Percentiles rank a stretch among this genome's conserved stretches.
Conservation (phyloP, 75 land plant species). For the Pinus tabuliformis region DNA sequence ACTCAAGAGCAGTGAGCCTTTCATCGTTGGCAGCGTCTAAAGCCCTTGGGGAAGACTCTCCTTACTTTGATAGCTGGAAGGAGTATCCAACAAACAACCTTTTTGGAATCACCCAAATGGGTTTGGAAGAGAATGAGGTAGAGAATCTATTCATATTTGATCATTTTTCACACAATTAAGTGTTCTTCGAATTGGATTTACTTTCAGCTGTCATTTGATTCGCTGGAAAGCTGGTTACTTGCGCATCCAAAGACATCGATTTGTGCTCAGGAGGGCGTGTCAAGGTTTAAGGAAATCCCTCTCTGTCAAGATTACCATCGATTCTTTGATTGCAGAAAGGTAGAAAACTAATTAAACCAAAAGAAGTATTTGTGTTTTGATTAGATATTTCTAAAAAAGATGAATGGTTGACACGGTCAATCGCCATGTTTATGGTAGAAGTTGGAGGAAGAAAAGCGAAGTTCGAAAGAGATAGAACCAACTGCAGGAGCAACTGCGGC, state of each 20-base stretch:
- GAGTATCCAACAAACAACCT: slow-evolving; percentile 30
- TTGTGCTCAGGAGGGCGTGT: slow-evolving; percentile 18
- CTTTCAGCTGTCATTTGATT: slow-evolving; percentile 43
- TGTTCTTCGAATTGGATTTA: not conserved
- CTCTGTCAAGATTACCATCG: slow-evolving; percentile 70
- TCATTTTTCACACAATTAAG: no score
- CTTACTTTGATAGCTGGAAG: slow-evolving; percentile 41
- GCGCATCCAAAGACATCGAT: slow-evolving; percentile 30
- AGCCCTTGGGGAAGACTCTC: slow-evolving; percentile 41
- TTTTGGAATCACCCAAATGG: slow-evolving; percentile 54
- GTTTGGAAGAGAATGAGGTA: not conserved
- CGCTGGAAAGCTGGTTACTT: slow-evolving; percentile 49
- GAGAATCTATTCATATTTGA: no score
- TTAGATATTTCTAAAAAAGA: no score
- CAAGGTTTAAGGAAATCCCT: slow-evolving; percentile 33
- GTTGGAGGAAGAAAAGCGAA: no score
- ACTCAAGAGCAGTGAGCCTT: not conserved
- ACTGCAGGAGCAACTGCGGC: no score
- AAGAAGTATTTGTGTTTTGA: no score
- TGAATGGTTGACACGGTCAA: no score
- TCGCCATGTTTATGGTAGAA: no score
- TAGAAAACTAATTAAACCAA: not conserved
- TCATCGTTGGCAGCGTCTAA: slow-evolving; percentile 17
- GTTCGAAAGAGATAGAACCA: no score
- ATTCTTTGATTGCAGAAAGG: slow-evolving; percentile 37